Evolutionary conservation across 1,284 basidiomycete species (phyloP), one percentile per base, ranked within the genome.

Genomic region (Melampsora abietis-canadensis): DNA sequence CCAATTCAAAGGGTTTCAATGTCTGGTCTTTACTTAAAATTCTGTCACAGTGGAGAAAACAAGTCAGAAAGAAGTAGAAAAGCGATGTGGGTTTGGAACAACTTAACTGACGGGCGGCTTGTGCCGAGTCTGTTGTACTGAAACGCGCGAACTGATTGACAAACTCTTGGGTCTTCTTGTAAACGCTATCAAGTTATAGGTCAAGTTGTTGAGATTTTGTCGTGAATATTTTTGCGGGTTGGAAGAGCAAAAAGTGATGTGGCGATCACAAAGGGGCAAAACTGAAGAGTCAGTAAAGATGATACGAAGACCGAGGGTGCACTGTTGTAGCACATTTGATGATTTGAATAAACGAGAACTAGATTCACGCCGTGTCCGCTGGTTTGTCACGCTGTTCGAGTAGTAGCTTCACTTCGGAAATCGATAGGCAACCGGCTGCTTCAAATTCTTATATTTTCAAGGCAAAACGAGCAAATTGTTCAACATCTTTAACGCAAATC

Each of bases 71-170:
- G 60, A 27, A 12, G 17, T 62, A 8, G 7, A 62, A 4, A 19
- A 40, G 63, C 14, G 4, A 57, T 37, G 24, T 30, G 24, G 31
- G 40, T 4, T 40, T 7, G 48, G 44, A 24, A 47, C 10, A 14
- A 12, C 85, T 89, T 77, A 80, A 93, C 92, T 92, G 89, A 87
- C 92, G 89, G 76, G 93, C 92, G 67, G 91, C 90, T 79, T 89
- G 88, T 8, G 91, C 90, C 30, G 91, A 89, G 79, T 93, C 92
- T 10, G 89, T 89, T 37, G 90, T 91, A 78, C 89, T 90, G 83
- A 93, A 94, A 82, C 93, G 91, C 4, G 91, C 87, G 81, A 95
- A 95, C 10, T 89, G 91, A 81, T 90, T 90, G 77, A 94, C 92
- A 80, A 94, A 94, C 78, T 94, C 92, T 63, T 91, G 84, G 0